These are phyloP conservation scores for Gyromitra esculenta DNA, from an alignment of 2,329 filamentous ascomycete genomes.

Conservation along the genomic window DNA sequence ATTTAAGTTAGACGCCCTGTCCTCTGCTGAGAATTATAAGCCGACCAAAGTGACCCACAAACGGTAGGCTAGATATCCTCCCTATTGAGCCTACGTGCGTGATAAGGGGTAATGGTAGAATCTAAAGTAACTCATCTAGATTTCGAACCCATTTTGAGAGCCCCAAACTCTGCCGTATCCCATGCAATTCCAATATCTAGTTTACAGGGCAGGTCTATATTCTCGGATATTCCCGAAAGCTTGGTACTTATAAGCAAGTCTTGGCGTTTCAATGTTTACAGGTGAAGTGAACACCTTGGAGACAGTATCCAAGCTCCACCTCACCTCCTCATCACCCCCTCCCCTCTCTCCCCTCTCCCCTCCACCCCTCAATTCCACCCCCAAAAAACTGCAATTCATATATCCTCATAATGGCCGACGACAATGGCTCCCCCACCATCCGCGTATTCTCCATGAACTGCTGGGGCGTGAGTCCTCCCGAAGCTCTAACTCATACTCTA, in stretches of 20 bases:
- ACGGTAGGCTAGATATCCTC: no score
- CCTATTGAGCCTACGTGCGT: no score
- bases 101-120: no score
- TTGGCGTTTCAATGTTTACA: slow-evolving; percentile 1
- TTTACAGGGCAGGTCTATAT: no score
- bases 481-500: background rate
- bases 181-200: no score
- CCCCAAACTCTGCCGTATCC: background rate
- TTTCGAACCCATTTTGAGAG: background rate
- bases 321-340: background rate
- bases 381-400: background rate
- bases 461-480: slow-evolving; percentile 71
- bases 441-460: slow-evolving; percentile 91
- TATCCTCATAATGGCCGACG: slow-evolving; percentile 26
- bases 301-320: background rate
- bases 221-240: background rate
- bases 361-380: background rate
- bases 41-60: no score
- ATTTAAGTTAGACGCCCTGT: no score
- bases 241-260: background rate
- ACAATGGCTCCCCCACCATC: slow-evolving; percentile 14
- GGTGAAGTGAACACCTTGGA: background rate
- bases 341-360: background rate
- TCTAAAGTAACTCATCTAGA: no score
- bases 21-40: no score